Base-by-base conservation (phyloP, 2,329 filamentous ascomycete species). In the Colletotrichum echinochloae region DNA sequence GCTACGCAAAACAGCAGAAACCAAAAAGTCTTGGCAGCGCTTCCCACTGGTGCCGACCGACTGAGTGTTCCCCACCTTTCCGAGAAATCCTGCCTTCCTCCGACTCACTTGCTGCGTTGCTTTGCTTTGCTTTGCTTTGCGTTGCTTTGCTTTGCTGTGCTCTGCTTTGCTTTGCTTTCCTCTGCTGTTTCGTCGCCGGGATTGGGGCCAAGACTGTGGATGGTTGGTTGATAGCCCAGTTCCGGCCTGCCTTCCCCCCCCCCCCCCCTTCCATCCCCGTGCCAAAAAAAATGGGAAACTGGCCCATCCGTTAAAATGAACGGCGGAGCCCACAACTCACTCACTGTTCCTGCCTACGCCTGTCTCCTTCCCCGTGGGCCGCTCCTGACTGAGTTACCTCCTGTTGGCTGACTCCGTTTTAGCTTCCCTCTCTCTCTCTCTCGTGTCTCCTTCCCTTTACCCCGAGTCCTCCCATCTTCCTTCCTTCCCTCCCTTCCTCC, bases 301-400 rank as follows among this genome's bases (percentile, higher is more conserved):
- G 63, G 62, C 28, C 66, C 41, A 52, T 70, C 59, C 59, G 68
- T 71, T 71, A 59, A 68, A 71, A 71, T 68, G 57, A 71, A 71
- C 37, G 44, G 64, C 64, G 57, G 64, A 63, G 57, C 64, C 68
- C 68, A n/a, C n/a, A n/a, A n/a, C n/a, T n/a, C n/a, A n/a, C n/a
- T n/a, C n/a, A 41, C 63, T 16, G 23, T 49, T 26, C 18, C 23
- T 11, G 26, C 41, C 11, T 26, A 14, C 26, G 51, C 51, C 7
- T 30, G 35, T 23, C 51, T 37, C 51, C 20, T 30, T 56, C 23
- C 41, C 65, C 59, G 59, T 60, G 30, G 44, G 44, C 26, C 59
- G 59, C 44, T 62, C 23, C 23, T 54, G 28, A 30, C 18, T 39
- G 37, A 41, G 4, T 41, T 33, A 5, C 41, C 18, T 46, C 44